These are phyloP conservation scores for Phytophthora pinifolia DNA, from an alignment of 352 stramenopile species.

Conservation along the genomic window DNA sequence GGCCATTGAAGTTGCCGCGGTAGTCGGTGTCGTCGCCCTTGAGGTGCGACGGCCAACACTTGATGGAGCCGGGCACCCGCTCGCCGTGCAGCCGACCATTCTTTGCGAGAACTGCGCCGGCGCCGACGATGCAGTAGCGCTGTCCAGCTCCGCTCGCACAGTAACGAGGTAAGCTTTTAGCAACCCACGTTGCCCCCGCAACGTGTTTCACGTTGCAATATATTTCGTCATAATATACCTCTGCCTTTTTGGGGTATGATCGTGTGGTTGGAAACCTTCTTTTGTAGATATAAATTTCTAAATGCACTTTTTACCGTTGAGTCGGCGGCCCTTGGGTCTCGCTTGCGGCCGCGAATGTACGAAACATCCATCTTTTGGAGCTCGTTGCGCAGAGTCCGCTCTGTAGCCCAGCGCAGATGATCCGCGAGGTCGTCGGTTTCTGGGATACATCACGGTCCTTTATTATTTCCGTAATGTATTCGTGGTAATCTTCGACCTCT, in stretches of 20 bases:
- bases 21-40: conserved; percentile 2
- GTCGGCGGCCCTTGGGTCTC: neutral
- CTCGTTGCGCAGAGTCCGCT: no score
- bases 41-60: neutral
- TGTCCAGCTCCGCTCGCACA: neutral
- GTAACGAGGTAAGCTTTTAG: conserved; percentile 3
- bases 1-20: conserved; percentile 6
- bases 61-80: neutral
- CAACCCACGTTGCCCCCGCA: neutral
- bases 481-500: conserved; percentile 1
- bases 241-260: neutral
- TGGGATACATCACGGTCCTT: conserved; percentile 6
- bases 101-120: neutral
- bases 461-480: conserved; percentile 6
- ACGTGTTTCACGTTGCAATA: conserved; percentile 8
- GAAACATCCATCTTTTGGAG: no score
- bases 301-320: neutral
- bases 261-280: neutral
- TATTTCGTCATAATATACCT: conserved; percentile 7
- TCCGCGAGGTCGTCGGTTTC: neutral
- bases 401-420: neutral
- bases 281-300: neutral
- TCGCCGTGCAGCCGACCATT: neutral
- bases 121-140: conserved; percentile 6
- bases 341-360: no score